Base-by-base conservation (phyloP, 192 early-diverging fungal species). In the Coemansia nantahalensis region DNA sequence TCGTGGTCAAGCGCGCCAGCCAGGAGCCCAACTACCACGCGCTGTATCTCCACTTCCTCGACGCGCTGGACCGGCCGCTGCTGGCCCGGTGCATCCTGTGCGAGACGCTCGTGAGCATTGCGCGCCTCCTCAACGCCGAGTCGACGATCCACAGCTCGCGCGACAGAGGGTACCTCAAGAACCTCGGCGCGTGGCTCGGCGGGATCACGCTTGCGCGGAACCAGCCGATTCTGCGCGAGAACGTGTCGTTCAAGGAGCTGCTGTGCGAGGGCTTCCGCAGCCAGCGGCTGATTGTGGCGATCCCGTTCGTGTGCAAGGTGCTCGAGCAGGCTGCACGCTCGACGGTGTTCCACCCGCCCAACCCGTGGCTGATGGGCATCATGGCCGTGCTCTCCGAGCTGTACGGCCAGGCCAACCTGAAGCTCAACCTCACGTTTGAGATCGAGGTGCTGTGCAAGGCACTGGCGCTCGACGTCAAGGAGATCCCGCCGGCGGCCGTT, bases 231-330 rank as follows among this genome's bases (percentile, higher is more conserved):
- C 87, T 90, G 66, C 94, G 96, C 68, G 94, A 97, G 52, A 85
- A 95, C 48, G 81, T 97, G 39, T 85, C 91, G 0, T 92, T 99
- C 72, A 99, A 99, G 79, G 89, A 91, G 49, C 62, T 99, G 8
- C 56, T 99, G 40, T 71, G 97, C 45, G 90, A 99, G 77, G 96
- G 96, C 4, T 96, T 87, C 61, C 86, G 87, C 52, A 82, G 78
- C 32, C 84, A 87, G 41, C 71, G 93, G 15, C 77, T 99, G 26
- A 92, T 95, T 78, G 91, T 97, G 14, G 94, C 91, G 5, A 96
- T 99, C 50, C 96, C 96, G 30, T 99, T 99, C 62, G 91, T 95
- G 9, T 99, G 96, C 80, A 96, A 97, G 68, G 90, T 97, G 0
- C 75, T 99, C 41, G 93, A 96, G 55, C 93, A 95, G 65, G 83